Base-by-base conservation (phyloP, 1,284 basidiomycete genomes). In the Rhodotorula sp. region DNA sequence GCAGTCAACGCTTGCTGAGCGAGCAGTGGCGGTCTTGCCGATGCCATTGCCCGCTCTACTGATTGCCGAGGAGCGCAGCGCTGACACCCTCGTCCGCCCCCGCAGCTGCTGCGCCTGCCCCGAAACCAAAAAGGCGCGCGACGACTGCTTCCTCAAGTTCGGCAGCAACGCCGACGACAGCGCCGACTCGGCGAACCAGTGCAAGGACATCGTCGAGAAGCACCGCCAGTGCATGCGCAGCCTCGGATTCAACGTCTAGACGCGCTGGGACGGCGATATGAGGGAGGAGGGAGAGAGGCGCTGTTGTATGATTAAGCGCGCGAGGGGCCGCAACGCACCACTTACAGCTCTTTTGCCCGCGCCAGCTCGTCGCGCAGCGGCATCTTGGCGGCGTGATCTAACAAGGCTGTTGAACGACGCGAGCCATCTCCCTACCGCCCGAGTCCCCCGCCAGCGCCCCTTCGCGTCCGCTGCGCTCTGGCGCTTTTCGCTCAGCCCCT, bases 171-270 rank as follows among this genome's bases (percentile, higher is more conserved):
- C 88, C 13, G 86, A 88, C 53, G 79, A 80, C 64, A 75, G 78
- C 46, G 77, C 78, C 46, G 87, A 89, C 74, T 90, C 90, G 27
- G 86, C 87, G 70, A 88, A 88, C 71, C 89, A 90, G 81, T 97
- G 95, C 84, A 87, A 86, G 79, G 88, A 90, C 65, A 84, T 94
- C 59, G 87, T 98, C 25, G 86, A 87, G 79, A 86, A 85, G 76
- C 94, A 98, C 79, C 84, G 92, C 68, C 87, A 89, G 46, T 98
- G 95, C 85, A 99, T 99, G 96, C 87, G 90, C 54, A 84, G 86
- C 27, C 75, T 83, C 15, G 82, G 82, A 2, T 82, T 81, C 76
- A 81, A 81, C 48, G 71, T 80, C n/a, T 80, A 67, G 13, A 3
- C 27, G 22, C 17, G 57, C 57, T n/a, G n/a, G 37, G 10, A 19